A percentile compares a stretch with the other conserved stretches of the same genome.
Conservation (phyloP, 495 filamentous ascomycete species). For the Amorphotheca resinae region DNA sequence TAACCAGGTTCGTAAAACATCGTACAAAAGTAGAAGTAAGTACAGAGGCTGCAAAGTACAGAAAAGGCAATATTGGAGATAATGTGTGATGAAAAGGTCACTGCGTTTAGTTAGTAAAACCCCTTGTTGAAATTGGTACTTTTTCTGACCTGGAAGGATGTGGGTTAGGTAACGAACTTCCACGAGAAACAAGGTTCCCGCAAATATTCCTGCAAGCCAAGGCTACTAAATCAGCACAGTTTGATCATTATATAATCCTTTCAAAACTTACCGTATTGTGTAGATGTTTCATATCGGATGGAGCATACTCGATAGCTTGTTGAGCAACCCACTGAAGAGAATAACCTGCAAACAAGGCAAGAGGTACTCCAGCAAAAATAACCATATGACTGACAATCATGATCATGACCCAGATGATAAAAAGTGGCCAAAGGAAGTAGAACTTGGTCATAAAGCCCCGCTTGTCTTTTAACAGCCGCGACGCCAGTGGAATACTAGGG, state of each 20-base stretch:
- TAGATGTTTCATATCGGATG: constrained; percentile 71
- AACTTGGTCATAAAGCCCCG: constrained; percentile 65
- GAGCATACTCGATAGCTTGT: constrained; percentile 66
- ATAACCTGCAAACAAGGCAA: constrained; percentile 51
- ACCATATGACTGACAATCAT: constrained; percentile 62
- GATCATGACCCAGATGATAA: constrained; percentile 55
- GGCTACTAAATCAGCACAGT: constrained; percentile 38
- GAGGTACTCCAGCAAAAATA: constrained; percentile 62
- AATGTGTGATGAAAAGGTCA: constrained; percentile 48
- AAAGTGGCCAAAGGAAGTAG: constrained; percentile 81
- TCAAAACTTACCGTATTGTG: constrained; percentile 61
- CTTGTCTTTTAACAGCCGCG: constrained; percentile 56
- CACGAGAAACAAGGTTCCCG: constrained; percentile 74
- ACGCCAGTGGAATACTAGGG: constrained; percentile 43
- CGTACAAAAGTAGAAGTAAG: constrained; percentile 75
- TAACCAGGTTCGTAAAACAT: constrained; percentile 88
- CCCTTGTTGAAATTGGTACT: constrained; percentile 8
- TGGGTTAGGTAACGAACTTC: constrained; percentile 59
- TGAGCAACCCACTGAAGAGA: constrained; percentile 67
- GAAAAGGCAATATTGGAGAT: constrained; percentile 66
- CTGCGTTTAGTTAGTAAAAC: constrained; percentile 27
- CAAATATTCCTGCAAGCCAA: constrained; percentile 88
- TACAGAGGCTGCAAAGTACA: constrained; percentile 47
- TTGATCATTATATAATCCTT: constrained; percentile 4
- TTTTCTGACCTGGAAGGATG: constrained; percentile 53